A percentile compares a stretch with the other conserved stretches of the same genome.
Evolutionary conservation across 495 filamentous ascomycete species (phyloP).

Genomic region (Lophium mytilinum): DNA sequence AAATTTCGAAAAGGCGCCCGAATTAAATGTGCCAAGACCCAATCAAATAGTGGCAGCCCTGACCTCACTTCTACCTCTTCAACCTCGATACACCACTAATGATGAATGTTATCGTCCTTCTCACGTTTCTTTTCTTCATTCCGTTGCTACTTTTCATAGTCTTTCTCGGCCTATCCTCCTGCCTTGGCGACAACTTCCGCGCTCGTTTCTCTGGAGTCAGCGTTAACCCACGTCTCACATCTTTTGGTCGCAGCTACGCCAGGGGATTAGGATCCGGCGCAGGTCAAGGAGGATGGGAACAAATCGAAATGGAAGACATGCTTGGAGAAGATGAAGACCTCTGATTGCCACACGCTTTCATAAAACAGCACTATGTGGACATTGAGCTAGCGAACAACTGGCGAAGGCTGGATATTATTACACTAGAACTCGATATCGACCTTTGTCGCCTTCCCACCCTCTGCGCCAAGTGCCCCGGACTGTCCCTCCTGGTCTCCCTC

Average conservation of each 20-base stretch:
- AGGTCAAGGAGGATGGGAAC: slow-evolving; percentile 51
- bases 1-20: too few relatives aligned
- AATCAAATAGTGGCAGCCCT: too few relatives aligned
- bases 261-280: slow-evolving; percentile 45
- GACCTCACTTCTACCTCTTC: too few relatives aligned
- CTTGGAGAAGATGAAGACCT: slow-evolving; percentile 38
- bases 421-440: slow-evolving; percentile 63
- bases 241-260: slow-evolving; percentile 49
- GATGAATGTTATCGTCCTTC: slow-evolving; percentile 45
- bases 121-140: slow-evolving; percentile 38
- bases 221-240: slow-evolving; percentile 34
- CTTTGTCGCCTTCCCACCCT: slow-evolving; percentile 49
- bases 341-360: not conserved
- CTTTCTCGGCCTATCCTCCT: slow-evolving; percentile 53
- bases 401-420: too few relatives aligned
- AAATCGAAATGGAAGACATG: slow-evolving; percentile 57
- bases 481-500: slow-evolving; percentile 69
- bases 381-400: too few relatives aligned
- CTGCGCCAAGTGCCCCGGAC: slow-evolving; percentile 33
- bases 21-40: too few relatives aligned
- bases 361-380: too few relatives aligned
- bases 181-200: slow-evolving; percentile 48
- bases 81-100: not conserved
- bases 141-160: slow-evolving; percentile 17
- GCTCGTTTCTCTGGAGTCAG: slow-evolving; percentile 36